Evolutionary conservation across 1,284 basidiomycete species (phyloP), one percentile per base, ranked within the genome.

Genomic region (Trametes versicolor): DNA sequence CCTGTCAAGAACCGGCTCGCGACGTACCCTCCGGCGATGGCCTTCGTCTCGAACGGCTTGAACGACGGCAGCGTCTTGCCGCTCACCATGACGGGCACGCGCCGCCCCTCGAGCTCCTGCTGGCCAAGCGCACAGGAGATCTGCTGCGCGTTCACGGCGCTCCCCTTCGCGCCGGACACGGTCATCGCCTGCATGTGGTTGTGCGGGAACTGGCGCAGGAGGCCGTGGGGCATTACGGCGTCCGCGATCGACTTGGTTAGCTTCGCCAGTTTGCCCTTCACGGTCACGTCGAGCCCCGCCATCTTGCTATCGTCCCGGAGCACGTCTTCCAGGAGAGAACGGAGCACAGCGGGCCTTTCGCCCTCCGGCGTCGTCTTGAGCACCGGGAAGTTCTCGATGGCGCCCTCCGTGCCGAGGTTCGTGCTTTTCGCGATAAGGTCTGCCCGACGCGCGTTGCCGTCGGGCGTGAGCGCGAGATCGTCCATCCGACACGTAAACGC

Each of bases 101-200:
- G 96, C 68, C 98, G 94, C 73, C 98, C 98, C 81, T 99, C 98
- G 48, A 99, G 84, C 71, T 98, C 97, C 79, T 99, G 98, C 79
- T 99, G 97, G 58, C 98, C 98, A 43, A 99, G 88, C 39, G 94
- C 88, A 72, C 97, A 99, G 43, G 98, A 99, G 74, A 99, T 99
- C 77, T 99, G 97, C 68, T 96, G 93, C 10, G 96, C 97, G 74
- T 99, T 99, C 79, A 99, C 97, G 34, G 94, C 92, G 70, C 95
- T 97, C 66, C 98, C 98, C 80, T 99, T 99, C 62, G 98, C 98
- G 73, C 98, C 98, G 50, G 98, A 98, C 62, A 95, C 89, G 5
- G 97, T 99, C 98, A 99, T 99, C 69, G 94, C 92, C 79, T 99
- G 97, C 98, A 99, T 99, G 87, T 99, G 93, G 81, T 99, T 99